These are phyloP conservation scores for Oryza glaberrima DNA, from an alignment of 176 grass and related monocot genomes.

Conservation along the genomic window DNA sequence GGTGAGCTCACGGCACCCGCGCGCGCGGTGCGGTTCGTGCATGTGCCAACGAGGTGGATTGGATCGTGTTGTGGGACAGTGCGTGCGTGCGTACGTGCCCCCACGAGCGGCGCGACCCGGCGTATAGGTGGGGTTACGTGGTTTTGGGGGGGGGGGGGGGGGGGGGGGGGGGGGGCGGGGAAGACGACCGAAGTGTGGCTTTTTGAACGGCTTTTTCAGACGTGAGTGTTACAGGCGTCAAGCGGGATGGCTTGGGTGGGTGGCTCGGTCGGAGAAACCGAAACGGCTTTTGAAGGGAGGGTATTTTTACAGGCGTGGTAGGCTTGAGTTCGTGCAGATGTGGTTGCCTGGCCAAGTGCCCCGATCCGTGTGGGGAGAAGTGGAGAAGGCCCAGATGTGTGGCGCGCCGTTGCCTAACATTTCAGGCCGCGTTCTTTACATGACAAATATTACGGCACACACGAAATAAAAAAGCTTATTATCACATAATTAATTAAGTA, in stretches of 20 bases:
- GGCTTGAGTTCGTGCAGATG: background rate
- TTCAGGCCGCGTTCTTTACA: no score
- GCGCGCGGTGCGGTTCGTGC: no score
- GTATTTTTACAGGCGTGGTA: no score
- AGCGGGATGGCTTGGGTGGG: background rate
- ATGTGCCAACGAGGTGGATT: background rate
- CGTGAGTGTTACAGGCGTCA: background rate
- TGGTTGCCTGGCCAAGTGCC: background rate
- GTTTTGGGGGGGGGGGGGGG: no score
- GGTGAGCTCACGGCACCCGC: slow-evolving; percentile 21
- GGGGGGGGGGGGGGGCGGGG: background rate
- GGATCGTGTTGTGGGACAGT: background rate
- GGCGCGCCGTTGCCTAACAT: no score
- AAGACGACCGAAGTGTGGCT: background rate
- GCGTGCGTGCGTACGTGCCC: background rate
- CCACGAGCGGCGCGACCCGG: background rate
- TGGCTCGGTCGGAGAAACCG: no score
- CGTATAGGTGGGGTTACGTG: background rate
- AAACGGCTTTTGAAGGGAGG: background rate
- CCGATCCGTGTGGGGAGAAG: no score
- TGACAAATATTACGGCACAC: no score
- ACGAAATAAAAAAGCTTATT: no score
- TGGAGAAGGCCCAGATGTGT: no score
- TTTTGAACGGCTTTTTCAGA: background rate
- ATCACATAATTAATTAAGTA: no score